Percentiles rank a stretch among this genome's conserved stretches.
Conservation (phyloP, 1,284 basidiomycete species). For the Tranzscheliella williamsii region DNA sequence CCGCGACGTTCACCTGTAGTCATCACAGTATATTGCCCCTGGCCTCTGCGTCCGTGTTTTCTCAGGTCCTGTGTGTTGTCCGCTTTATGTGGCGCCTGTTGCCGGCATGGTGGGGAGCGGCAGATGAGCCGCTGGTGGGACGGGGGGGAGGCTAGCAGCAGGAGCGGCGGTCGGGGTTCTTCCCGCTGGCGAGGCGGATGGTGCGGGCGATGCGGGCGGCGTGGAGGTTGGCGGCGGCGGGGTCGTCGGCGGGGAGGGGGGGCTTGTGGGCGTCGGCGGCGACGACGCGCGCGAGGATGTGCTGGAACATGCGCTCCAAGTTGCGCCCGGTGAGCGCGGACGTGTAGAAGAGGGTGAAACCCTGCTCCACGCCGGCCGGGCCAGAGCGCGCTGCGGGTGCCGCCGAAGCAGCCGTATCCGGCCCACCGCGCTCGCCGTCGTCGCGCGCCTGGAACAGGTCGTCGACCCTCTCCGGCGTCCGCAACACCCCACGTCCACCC, state of each 20-base stretch:
- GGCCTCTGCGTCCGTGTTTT: too few species aligned
- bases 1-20: too few species aligned
- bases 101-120: too few species aligned
- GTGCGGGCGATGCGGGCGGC: constrained; percentile 6
- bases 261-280: constrained; percentile 10
- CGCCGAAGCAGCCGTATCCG: too few species aligned
- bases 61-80: too few species aligned
- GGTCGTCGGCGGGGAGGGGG: background rate
- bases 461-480: constrained; percentile 30
- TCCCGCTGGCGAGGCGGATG: constrained; percentile 34
- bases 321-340: constrained; percentile 39
- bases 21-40: too few species aligned
- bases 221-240: background rate
- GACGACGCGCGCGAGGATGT: constrained; percentile 34
- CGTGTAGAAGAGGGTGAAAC: constrained; percentile 53
- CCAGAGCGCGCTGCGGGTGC: background rate
- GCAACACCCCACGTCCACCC: background rate
- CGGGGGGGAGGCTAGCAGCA: constrained; percentile 9
- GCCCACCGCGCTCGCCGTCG: background rate
- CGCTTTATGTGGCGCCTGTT: too few species aligned
- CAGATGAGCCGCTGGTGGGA: too few species aligned
- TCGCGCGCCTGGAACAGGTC: constrained; percentile 14
- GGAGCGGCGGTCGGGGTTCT: constrained; percentile 1
- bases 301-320: constrained; percentile 41
- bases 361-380: constrained; percentile 22